Evolutionary conservation across 768 basidiomycete species (phyloP), one percentile per base, ranked within the genome.

Genomic region (Krasilnikovozyma curviuscula): DNA sequence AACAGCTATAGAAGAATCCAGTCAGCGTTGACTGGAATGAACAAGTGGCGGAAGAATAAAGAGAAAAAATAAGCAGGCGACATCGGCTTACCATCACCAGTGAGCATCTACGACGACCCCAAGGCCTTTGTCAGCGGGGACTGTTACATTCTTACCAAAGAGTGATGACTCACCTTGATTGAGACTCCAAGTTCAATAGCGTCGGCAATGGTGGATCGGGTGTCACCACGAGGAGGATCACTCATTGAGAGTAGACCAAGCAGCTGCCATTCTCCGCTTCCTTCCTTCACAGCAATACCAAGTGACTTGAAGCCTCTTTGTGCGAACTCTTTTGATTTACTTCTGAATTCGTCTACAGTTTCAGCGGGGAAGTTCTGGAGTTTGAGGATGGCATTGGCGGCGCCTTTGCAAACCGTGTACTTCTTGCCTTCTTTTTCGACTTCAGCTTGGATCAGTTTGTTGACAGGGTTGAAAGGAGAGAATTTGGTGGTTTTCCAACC

Each of bases 91-190:
- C n/a, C 70, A 53, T 71, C 70, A 37, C 70, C 70, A 12, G 71
- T 72, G 14, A 72, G 63, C 71, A 72, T 72, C 65, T 72, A 72
- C 64, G 43, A 63, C 60, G 45, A 71, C 65, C 10, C 70, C 70
- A 32, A 71, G 64, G 16, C 63, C 54, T 31, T 59, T 60, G 8
- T n/a, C n/a, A 50, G 43, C 14, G 27, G 29, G 12, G 45, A 38
- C 19, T 33, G 18, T 27, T 39, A 25, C 6, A 41, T 32, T 19
- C 29, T 12, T 1, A 33, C 27, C 18, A 35, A 23, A 41, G 12
- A 23, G 38, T 39, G 14, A 13, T 24, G 9, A 56, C 65, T 54
- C 44, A 65, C 63, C 35, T 60, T 55, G 21, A 65, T 18, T 16
- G 71, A 28, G 71, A 70, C 52, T 71, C 71, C 52, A 66, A 69